Conservation (phyloP, 2,329 filamentous ascomycete genomes). For the Mariannaea elegans region DNA sequence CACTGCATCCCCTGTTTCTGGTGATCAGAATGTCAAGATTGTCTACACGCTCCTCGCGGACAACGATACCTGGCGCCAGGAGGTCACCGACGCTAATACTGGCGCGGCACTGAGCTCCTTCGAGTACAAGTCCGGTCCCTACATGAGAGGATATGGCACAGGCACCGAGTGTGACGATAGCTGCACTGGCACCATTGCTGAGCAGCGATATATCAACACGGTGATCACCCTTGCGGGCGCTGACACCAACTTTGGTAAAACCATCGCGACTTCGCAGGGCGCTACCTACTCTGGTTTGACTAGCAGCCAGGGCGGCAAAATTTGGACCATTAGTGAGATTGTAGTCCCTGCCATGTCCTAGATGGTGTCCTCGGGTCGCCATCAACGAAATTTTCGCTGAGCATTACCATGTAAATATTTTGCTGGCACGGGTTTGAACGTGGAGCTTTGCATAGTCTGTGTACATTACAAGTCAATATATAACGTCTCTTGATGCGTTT, state of each 20-base stretch:
- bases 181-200: conserved; percentile 25
- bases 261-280: conserved; percentile 25
- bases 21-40: conserved; percentile 33
- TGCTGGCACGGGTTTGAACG: background rate
- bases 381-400: background rate
- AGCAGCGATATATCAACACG: conserved; percentile 31
- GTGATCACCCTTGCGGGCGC: conserved; percentile 27
- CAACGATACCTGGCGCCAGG: conserved; percentile 33
- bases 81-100: conserved; percentile 29
- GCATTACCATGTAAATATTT: conserved; percentile 1
- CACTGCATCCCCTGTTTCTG: conserved; percentile 17
- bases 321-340: conserved; percentile 33
- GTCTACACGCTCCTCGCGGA: conserved; percentile 29
- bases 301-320: conserved; percentile 20
- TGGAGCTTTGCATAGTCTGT: background rate
- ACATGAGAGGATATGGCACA: conserved; percentile 32
- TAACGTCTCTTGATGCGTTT: background rate
- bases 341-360: conserved; percentile 25
- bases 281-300: conserved; percentile 26
- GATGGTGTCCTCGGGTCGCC: background rate
- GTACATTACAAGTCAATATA: background rate
- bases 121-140: conserved; percentile 30
- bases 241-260: conserved; percentile 30
- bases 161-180: conserved; percentile 32
- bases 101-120: conserved; percentile 24